These are phyloP conservation scores for Pythium angustatum DNA, from an alignment of 352 stramenopile species.

Conservation along the genomic window DNA sequence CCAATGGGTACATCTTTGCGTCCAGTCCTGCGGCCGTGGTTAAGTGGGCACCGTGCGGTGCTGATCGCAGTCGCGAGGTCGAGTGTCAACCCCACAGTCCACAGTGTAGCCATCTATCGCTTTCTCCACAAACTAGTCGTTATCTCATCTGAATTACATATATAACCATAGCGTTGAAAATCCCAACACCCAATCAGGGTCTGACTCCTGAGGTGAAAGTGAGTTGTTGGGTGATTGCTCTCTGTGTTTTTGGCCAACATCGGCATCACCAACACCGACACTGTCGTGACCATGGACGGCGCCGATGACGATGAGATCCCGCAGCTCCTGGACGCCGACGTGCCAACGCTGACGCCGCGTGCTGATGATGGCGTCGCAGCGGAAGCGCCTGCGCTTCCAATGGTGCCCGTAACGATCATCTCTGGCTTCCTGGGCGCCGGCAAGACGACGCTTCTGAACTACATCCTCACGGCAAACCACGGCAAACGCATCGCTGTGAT, in stretches of 20 bases:
- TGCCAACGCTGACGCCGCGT: background rate
- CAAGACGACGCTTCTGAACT: slow-evolving; percentile 98
- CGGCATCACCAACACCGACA: background rate
- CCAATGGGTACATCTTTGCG: background rate
- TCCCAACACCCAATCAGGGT: no score
- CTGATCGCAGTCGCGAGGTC: no score
- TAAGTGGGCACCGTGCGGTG: slow-evolving; percentile 45
- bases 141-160: no score
- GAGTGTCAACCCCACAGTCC: slow-evolving; percentile 13
- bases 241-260: slow-evolving; percentile 3
- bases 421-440: slow-evolving; percentile 95
- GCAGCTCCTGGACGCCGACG: slow-evolving; percentile 12
- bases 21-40: slow-evolving; percentile 39
- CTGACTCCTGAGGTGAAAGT: no score
- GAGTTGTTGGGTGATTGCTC: background rate
- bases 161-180: no score
- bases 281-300: slow-evolving; percentile 7
- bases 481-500: slow-evolving; percentile 97
- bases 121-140: no score
- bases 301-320: slow-evolving; percentile 30
- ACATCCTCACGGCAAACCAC: slow-evolving; percentile 93
- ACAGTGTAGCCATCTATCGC: slow-evolving; percentile 48
- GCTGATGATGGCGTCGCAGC: background rate
- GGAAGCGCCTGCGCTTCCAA: background rate
- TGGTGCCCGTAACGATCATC: slow-evolving; percentile 93